A percentile compares a stretch with the other conserved stretches of the same genome.
Conservation (phyloP, 1,284 basidiomycete genomes). For the Coniferiporia weirii region DNA sequence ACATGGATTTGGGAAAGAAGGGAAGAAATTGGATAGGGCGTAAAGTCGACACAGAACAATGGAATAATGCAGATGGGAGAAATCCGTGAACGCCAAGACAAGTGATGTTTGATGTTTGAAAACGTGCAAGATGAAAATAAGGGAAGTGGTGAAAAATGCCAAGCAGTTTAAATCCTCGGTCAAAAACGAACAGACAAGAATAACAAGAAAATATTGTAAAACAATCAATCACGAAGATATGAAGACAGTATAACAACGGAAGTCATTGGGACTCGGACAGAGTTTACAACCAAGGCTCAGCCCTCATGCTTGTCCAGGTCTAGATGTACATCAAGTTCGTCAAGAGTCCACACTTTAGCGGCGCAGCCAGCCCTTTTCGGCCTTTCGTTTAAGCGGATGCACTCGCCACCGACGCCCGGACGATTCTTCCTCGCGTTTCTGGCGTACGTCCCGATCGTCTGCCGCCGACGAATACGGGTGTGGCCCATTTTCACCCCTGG, state of each 20-base stretch:
- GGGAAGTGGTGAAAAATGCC: neutral
- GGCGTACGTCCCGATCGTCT: neutral
- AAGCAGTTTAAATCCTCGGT: neutral
- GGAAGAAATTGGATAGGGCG: too few species aligned
- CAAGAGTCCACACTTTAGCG: neutral
- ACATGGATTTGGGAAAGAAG: neutral
- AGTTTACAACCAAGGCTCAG: neutral
- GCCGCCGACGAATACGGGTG: conserved; percentile 14
- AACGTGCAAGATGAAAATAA: too few species aligned
- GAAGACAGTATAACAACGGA: neutral
- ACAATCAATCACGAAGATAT: neutral
- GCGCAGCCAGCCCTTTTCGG: conserved; percentile 15
- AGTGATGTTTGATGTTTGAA: too few species aligned
- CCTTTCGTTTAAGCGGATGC: conserved; percentile 19
- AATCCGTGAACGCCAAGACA: too few species aligned
- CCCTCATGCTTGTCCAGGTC: neutral
- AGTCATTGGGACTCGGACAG: neutral
- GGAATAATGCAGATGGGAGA: too few species aligned
- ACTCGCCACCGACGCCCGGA: conserved; percentile 15
- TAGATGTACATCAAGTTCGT: neutral
- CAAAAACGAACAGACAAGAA: neutral
- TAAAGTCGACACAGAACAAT: too few species aligned
- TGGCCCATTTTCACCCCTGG: neutral
- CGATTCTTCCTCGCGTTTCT: neutral
- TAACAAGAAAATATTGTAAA: neutral